Conservation (phyloP, 2,329 filamentous ascomycete species). For the Diaporthe sp. region DNA sequence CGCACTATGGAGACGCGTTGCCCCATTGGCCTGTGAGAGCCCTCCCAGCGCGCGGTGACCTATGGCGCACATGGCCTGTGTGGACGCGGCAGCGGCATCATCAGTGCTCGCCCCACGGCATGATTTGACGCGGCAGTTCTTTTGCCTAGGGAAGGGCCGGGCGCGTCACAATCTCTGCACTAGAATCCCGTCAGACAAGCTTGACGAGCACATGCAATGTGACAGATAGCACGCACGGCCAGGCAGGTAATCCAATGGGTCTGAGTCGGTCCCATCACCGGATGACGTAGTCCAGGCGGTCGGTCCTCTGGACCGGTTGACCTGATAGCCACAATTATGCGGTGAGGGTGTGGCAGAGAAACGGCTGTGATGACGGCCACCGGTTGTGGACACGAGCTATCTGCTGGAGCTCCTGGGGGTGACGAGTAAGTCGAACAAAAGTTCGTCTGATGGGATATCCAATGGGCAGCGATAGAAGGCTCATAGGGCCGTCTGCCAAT, state of each 20-base stretch:
- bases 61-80: background rate
- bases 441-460: constrained; percentile 13
- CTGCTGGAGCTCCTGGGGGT: constrained; percentile 1
- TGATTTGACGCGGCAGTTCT: constrained; percentile 18
- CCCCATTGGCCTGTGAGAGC: constrained; percentile 12
- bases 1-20: constrained; percentile 22
- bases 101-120: constrained; percentile 1
- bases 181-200: constrained; percentile 1
- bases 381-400: background rate
- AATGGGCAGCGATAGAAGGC: constrained; percentile 3
- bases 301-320: background rate
- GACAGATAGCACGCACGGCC: constrained; percentile 15
- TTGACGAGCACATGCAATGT: constrained; percentile 20
- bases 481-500: background rate
- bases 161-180: constrained; percentile 20
- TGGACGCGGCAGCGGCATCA: constrained; percentile 18
- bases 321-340: constrained; percentile 1
- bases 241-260: constrained; percentile 18
- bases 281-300: constrained; percentile 25
- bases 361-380: background rate
- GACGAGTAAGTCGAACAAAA: constrained; percentile 9
- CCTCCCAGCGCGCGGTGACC: constrained; percentile 8
- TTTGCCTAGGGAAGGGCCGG: background rate
- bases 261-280: constrained; percentile 6
- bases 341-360: constrained; percentile 7